These are phyloP conservation scores for Pontederia paniculata DNA, from an alignment of 176 grass and related monocot genomes.

Conservation along the genomic window DNA sequence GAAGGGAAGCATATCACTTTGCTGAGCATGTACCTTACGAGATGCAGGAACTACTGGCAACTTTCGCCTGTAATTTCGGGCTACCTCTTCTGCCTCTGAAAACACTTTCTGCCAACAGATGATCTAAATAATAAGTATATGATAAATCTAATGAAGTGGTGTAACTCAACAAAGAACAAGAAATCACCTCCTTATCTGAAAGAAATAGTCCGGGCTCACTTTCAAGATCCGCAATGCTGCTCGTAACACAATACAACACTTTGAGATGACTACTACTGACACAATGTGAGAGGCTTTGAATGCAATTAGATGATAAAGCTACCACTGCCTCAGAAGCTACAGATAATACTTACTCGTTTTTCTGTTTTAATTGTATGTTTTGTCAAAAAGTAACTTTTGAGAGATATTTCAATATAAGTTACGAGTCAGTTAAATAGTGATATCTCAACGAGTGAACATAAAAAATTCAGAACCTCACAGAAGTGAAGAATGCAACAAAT, in stretches of 20 bases:
- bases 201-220: constrained; percentile 70
- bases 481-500: too few relatives aligned
- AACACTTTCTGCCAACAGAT: constrained; percentile 57
- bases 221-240: constrained; percentile 84
- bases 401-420: too few relatives aligned
- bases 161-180: constrained; percentile 7
- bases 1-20: constrained; percentile 32
- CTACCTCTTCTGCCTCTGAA: constrained; percentile 72
- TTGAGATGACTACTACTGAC: neutral
- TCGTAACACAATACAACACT: constrained; percentile 9
- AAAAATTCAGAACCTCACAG: too few relatives aligned
- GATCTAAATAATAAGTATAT: neutral
- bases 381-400: too few relatives aligned
- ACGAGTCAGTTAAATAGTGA: too few relatives aligned
- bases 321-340: too few relatives aligned
- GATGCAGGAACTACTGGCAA: constrained; percentile 32
- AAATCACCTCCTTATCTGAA: constrained; percentile 52
- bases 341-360: too few relatives aligned
- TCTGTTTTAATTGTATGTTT: too few relatives aligned
- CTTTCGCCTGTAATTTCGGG: constrained; percentile 41
- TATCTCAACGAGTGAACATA: too few relatives aligned
- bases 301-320: too few relatives aligned
- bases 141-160: neutral
- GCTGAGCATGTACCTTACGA: constrained; percentile 16
- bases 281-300: too few relatives aligned